Evolutionary conservation across 1,139 yeast species (phyloP).

Genomic region (Candida sanyaensis): DNA sequence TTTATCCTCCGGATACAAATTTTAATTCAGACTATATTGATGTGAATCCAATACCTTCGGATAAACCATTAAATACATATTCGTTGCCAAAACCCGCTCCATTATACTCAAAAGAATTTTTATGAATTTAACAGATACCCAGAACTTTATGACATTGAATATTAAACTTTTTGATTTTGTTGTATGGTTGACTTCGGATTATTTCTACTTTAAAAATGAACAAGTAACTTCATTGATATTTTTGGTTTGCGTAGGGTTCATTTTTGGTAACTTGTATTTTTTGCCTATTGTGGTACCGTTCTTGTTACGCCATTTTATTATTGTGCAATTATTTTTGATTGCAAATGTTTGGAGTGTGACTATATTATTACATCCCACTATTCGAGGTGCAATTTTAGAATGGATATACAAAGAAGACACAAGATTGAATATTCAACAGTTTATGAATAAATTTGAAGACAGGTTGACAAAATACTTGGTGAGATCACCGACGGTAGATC

Average conservation of each 20-base stretch:
- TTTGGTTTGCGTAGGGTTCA: constrained; percentile 28
- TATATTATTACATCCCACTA: constrained; percentile 55
- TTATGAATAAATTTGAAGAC: constrained; percentile 50
- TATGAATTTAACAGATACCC: constrained; percentile 82
- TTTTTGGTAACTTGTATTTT: constrained; percentile 29
- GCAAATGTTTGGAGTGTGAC: constrained; percentile 52
- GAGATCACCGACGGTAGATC: constrained; percentile 1
- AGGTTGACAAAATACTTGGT: constrained; percentile 13
- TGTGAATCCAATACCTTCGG: constrained; percentile 55
- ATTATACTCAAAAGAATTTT: constrained; percentile 75
- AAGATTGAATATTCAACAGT: constrained; percentile 47
- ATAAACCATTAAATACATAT: constrained; percentile 51
- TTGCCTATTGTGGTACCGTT: constrained; percentile 35
- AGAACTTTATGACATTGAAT: constrained; percentile 76
- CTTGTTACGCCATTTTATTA: constrained; percentile 21
- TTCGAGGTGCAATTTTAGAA: constrained; percentile 46
- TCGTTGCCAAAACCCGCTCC: constrained; percentile 73
- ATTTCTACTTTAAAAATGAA: constrained; percentile 69
- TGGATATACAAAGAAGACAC: constrained; percentile 61
- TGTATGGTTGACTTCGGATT: constrained; percentile 50
- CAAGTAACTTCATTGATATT: constrained; percentile 58
- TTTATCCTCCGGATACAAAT: constrained; percentile 39
- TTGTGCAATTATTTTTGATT: constrained; percentile 39
- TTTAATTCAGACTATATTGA: constrained; percentile 20
- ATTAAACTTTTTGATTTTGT: constrained; percentile 63